Conservation (phyloP, 768 basidiomycete genomes). For the Russula vinacea region DNA sequence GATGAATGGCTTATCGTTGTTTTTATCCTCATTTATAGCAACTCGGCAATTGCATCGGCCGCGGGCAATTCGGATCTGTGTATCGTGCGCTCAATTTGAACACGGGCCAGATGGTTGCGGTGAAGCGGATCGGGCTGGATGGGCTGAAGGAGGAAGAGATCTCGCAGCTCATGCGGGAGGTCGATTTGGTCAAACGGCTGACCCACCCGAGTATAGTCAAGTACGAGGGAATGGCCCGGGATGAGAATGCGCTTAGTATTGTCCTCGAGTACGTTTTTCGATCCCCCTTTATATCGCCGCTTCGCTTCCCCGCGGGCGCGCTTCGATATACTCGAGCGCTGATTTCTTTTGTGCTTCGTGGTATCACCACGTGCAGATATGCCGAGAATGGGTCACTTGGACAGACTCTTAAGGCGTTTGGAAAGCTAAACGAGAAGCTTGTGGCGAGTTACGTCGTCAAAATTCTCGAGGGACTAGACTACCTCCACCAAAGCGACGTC, state of each 20-base stretch:
- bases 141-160: constrained; percentile 91
- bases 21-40: constrained; percentile 52
- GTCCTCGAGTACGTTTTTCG: constrained; percentile 76
- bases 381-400: constrained; percentile 95
- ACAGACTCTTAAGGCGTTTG: constrained; percentile 90
- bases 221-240: constrained; percentile 93
- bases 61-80: constrained; percentile 95
- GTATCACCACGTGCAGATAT: constrained; percentile 53
- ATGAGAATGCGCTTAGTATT: constrained; percentile 85
- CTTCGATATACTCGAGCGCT: background rate
- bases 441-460: constrained; percentile 93
- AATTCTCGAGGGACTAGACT: constrained; percentile 93
- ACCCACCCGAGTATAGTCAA: constrained; percentile 96
- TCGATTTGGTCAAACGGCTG: constrained; percentile 85
- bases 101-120: constrained; percentile 98
- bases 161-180: constrained; percentile 88
- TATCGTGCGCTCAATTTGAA: constrained; percentile 92
- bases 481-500: constrained; percentile 84
- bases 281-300: constrained; percentile 21
- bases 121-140: constrained; percentile 89
- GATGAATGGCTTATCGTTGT: background rate
- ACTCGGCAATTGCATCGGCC: constrained; percentile 96
- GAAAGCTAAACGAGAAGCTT: constrained; percentile 86
- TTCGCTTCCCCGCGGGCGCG: constrained; percentile 6
- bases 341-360: background rate